These are phyloP conservation scores for Scedosporium dehoogii DNA, from an alignment of 2,329 filamentous ascomycete genomes.

Conservation along the genomic window DNA sequence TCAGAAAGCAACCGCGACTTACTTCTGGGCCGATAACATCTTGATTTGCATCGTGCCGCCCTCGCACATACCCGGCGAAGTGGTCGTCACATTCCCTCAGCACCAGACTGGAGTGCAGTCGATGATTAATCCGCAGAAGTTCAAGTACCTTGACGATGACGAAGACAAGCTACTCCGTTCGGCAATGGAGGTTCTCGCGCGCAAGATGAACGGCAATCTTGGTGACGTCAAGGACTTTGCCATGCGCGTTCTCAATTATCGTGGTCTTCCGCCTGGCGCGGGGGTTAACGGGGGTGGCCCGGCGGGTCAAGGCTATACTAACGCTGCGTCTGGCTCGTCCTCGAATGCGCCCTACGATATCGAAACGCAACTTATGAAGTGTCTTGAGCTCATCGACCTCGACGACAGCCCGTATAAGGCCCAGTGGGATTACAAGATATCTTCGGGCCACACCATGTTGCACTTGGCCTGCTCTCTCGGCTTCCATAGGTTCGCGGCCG, in stretches of 20 bases:
- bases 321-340: constrained; percentile 24
- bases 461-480: constrained; percentile 70
- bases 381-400: constrained; percentile 69
- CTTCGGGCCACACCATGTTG: constrained; percentile 70
- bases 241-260: constrained; percentile 39
- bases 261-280: constrained; percentile 8
- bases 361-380: constrained; percentile 59
- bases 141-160: constrained; percentile 67
- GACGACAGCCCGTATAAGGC: constrained; percentile 62
- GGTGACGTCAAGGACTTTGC: constrained; percentile 54
- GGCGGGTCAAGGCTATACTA: constrained; percentile 33
- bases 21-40: constrained; percentile 72
- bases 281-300: constrained; percentile 26
- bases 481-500: constrained; percentile 65
- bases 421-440: constrained; percentile 52
- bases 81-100: constrained; percentile 50
- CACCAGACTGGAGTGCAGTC: constrained; percentile 23
- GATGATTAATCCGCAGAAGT: constrained; percentile 25
- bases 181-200: constrained; percentile 53
- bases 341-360: constrained; percentile 29
- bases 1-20: constrained; percentile 56
- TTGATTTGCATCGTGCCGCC: constrained; percentile 71
- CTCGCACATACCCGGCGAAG: constrained; percentile 54
- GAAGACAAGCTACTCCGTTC: constrained; percentile 59
- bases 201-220: constrained; percentile 54